Evolutionary conservation across 1,284 basidiomycete genomes (phyloP), one percentile per base, ranked within the genome.

Genomic region (Ceratobasidium theobromae): DNA sequence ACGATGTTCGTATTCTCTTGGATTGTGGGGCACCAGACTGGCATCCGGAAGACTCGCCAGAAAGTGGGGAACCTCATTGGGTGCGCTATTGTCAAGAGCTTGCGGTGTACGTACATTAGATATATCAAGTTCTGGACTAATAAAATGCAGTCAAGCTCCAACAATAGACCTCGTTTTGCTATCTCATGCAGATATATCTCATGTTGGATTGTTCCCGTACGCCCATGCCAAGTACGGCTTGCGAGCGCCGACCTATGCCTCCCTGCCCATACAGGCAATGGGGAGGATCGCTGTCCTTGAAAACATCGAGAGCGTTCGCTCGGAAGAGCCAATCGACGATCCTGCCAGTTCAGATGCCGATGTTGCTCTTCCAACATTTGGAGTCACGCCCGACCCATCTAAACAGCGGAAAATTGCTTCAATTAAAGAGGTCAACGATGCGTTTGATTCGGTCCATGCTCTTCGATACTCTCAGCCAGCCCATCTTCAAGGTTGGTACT

Each of bases 241-340:
- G 41, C 88, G 84, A 57, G 95, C 95, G 45, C 94, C 94, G 8
- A 87, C 94, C n/a, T 99, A 98, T 76, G 91, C 93, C 0, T 97
- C 96, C 0, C 84, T 99, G 52, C 96, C 97, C 23, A 94, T 97
- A 0, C 93, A 97, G 71, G 94, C 95, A 65, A 98, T 96, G 91
- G 96, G 92, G 1, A 84, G 93, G 33, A 91, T 98, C 52, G 93
- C 93, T 28, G 87, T 88, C 4, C 82, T 88, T 1, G 90, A 95
- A 73, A 93, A 95, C 70, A 81, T 88, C 0, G 91, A 94, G 72
- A 86, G 86, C 25, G 83, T 91, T 67, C 82, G 91, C 48, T 84
- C 89, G 46, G 90, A 95, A 28, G 57, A 62, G 23, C 28, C 57
- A 12, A 46, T 62, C 3, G 57, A 40, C 71, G 72, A 53, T 69